These are phyloP conservation scores for Plasmodium coatneyi DNA, from an alignment of 169 alveolate genomes.

Conservation along the genomic window DNA sequence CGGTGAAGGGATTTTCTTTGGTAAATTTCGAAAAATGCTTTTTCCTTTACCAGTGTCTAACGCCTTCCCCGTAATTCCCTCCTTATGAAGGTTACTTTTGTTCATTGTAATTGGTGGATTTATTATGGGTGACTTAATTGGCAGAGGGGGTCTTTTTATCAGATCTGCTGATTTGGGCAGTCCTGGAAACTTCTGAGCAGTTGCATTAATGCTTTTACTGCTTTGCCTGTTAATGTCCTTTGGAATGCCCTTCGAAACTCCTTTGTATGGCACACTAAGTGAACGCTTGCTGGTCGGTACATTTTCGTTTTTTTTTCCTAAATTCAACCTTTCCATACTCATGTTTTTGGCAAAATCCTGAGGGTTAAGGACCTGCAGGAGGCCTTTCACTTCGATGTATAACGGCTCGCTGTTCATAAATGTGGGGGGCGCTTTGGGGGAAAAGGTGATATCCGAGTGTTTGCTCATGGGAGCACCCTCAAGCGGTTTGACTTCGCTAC, in stretches of 20 bases:
- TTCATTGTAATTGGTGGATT: constrained; percentile 14
- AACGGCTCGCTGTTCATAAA: constrained; percentile 8
- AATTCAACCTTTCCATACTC: background rate
- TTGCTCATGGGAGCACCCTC: constrained; percentile 7
- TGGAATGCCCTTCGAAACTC: constrained; percentile 21
- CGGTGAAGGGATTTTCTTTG: constrained; percentile 8
- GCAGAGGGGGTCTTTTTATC: constrained; percentile 43
- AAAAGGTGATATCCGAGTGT: background rate
- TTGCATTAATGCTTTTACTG: background rate
- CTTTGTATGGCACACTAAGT: constrained; percentile 55
- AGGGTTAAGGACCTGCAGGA: constrained; percentile 54
- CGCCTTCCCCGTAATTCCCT: constrained; percentile 1
- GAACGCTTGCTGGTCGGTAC: constrained; percentile 36
- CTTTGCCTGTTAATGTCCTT: constrained; percentile 31
- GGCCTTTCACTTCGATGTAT: constrained; percentile 72
- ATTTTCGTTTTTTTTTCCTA: constrained; percentile 16
- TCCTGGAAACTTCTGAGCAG: constrained; percentile 17
- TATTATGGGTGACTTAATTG: constrained; percentile 6
- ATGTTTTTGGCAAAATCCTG: constrained; percentile 64
- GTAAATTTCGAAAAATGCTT: constrained; percentile 31
- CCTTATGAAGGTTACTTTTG: constrained; percentile 19
- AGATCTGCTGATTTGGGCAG: constrained; percentile 16
- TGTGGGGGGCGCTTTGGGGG: constrained; percentile 9
- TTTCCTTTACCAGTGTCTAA: constrained; percentile 26
- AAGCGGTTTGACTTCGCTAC: background rate